Evolutionary conservation across 345 rosid genomes (phyloP).

Genomic region (Pistacia vera): DNA sequence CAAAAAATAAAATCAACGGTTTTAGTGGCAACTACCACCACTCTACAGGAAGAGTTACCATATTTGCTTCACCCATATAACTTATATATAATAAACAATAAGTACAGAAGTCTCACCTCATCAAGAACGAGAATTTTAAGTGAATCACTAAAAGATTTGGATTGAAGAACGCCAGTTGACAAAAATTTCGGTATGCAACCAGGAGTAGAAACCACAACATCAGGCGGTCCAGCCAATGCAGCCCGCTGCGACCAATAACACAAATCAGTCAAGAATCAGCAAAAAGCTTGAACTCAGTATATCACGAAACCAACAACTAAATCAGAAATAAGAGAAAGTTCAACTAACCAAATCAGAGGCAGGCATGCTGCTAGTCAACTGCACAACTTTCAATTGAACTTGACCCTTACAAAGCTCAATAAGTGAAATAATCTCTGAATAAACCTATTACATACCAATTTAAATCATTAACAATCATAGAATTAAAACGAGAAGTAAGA

Average conservation of each 20-base stretch:
- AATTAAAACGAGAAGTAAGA: neutral
- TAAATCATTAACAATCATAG: neutral
- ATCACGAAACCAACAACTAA: neutral
- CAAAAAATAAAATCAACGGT: neutral
- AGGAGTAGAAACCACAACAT: constrained; percentile 79
- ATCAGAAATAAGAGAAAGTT: neutral
- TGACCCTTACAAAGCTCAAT: constrained; percentile 80
- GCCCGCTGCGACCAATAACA: constrained; percentile 50
- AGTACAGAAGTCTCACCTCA: constrained; percentile 57
- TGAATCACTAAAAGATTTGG: constrained; percentile 55
- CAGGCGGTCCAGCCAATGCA: constrained; percentile 75
- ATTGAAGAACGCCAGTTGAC: constrained; percentile 64
- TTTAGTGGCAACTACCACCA: neutral
- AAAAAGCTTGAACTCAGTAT: neutral
- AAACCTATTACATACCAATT: constrained; percentile 45
- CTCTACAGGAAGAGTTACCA: neutral
- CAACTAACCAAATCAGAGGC: constrained; percentile 72
- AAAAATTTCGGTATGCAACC: constrained; percentile 84
- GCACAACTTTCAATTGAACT: constrained; percentile 72
- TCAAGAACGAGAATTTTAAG: constrained; percentile 87
- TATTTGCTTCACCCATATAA: neutral
- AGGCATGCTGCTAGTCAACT: constrained; percentile 72
- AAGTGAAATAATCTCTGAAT: constrained; percentile 58
- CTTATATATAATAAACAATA: neutral
- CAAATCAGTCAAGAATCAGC: neutral